Conservation (phyloP, 345 rosid genomes). For the Syzygium jambos region DNA sequence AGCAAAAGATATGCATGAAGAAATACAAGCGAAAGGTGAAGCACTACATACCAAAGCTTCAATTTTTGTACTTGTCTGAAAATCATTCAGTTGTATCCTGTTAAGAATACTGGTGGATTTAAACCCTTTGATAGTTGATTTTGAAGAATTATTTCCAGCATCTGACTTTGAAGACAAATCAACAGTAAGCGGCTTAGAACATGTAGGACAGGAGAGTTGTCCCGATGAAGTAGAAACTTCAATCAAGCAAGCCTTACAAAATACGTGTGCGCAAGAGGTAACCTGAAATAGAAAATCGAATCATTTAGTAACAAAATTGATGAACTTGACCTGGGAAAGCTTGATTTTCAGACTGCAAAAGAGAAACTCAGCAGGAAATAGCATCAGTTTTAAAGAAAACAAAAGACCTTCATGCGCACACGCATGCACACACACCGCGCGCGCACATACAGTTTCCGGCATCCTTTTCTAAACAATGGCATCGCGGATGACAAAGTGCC, state of each 20-base stretch:
- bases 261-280: slow-evolving; percentile 66
- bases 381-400: neutral
- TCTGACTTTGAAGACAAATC: slow-evolving; percentile 55
- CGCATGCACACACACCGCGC: neutral
- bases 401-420: neutral
- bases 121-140: slow-evolving; percentile 65
- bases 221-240: slow-evolving; percentile 57
- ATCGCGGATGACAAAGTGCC: neutral
- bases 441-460: neutral
- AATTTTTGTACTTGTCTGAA: slow-evolving; percentile 96
- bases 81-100: slow-evolving; percentile 66
- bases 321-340: neutral
- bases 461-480: neutral
- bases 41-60: slow-evolving; percentile 80
- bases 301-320: neutral
- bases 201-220: slow-evolving; percentile 68
- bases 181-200: slow-evolving; percentile 64
- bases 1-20: neutral
- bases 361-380: neutral
- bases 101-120: slow-evolving; percentile 80
- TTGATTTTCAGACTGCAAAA: neutral
- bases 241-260: slow-evolving; percentile 88
- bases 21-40: neutral
- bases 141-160: slow-evolving; percentile 35
- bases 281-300: slow-evolving; percentile 38